A percentile compares a stretch with the other conserved stretches of the same genome.
Conservation (phyloP, 2,329 filamentous ascomycete genomes). For the Ascochyta pisi region DNA sequence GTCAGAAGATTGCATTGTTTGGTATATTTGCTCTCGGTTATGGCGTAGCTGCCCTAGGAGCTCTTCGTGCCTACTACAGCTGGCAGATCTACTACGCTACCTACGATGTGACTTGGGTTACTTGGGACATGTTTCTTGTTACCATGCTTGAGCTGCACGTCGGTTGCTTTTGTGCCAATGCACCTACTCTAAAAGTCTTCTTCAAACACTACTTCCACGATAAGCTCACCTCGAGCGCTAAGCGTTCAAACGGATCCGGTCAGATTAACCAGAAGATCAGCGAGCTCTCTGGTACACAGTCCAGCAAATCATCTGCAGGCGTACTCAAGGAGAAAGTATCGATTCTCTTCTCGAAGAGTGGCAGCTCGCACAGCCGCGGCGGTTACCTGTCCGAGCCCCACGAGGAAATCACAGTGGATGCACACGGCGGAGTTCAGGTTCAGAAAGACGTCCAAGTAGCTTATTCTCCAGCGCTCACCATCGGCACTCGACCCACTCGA, state of each 20-base stretch:
- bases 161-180: conserved; percentile 41
- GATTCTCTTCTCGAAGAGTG: conserved; percentile 14
- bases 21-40: conserved; percentile 45
- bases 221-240: conserved; percentile 21
- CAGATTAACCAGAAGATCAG: background rate
- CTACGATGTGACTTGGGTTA: conserved; percentile 41
- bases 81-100: conserved; percentile 39
- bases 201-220: conserved; percentile 41
- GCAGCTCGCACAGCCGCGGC: conserved; percentile 12
- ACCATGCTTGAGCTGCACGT: conserved; percentile 39
- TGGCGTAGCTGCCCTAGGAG: conserved; percentile 32
- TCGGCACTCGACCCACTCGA: background rate
- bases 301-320: conserved; percentile 11
- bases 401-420: conserved; percentile 26
- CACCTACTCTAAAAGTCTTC: conserved; percentile 43
- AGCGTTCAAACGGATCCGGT: background rate
- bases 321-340: conserved; percentile 20
- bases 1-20: conserved; percentile 40
- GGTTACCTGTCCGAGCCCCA: conserved; percentile 38
- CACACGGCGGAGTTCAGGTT: conserved; percentile 29
- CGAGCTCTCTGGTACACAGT: conserved; percentile 4
- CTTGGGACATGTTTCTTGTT: conserved; percentile 28
- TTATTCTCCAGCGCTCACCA: conserved; percentile 9
- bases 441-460: conserved; percentile 25
- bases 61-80: conserved; percentile 35